These are phyloP conservation scores for Eudorina sp. DNA, from an alignment of 139 green algal genomes.

Conservation along the genomic window DNA sequence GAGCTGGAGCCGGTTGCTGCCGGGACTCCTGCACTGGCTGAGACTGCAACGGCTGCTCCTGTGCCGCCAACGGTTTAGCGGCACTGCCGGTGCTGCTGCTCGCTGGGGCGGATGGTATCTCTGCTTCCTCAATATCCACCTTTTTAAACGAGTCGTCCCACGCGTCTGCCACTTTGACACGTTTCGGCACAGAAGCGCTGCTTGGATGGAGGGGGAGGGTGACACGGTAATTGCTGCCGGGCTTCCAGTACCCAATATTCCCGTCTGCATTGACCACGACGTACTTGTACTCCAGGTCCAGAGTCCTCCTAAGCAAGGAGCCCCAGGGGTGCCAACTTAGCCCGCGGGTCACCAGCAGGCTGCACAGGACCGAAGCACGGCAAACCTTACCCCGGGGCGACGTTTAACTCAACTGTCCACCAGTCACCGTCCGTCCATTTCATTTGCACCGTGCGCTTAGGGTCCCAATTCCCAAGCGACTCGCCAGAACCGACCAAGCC, in stretches of 20 bases:
- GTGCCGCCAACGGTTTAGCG: neutral
- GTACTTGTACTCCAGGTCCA: conserved; percentile 59
- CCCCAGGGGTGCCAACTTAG: neutral
- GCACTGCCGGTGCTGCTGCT: neutral
- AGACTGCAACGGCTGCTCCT: neutral
- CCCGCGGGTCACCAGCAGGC: neutral
- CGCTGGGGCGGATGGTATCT: neutral
- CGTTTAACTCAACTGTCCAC: conserved; percentile 41
- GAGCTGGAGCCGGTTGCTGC: neutral
- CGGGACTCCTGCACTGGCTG: too few relatives aligned
- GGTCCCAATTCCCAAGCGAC: conserved; percentile 47
- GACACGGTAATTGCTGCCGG: conserved; percentile 52
- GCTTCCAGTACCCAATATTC: conserved; percentile 46
- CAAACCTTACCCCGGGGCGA: conserved; percentile 34
- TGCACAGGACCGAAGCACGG: neutral
- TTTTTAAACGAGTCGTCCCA: conserved; percentile 48
- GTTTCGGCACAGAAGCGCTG: conserved; percentile 3
- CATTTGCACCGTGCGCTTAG: conserved; percentile 45
- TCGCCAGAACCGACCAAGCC: conserved; percentile 32
- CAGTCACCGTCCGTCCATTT: conserved; percentile 53
- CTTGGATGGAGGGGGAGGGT: neutral
- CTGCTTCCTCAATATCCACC: conserved; percentile 28
- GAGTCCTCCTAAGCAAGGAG: neutral
- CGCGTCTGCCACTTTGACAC: conserved; percentile 35
- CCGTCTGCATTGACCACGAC: conserved; percentile 50